Base-by-base conservation (phyloP, 805 yeast genomes). In the Saccharomycopsis selenospora region DNA sequence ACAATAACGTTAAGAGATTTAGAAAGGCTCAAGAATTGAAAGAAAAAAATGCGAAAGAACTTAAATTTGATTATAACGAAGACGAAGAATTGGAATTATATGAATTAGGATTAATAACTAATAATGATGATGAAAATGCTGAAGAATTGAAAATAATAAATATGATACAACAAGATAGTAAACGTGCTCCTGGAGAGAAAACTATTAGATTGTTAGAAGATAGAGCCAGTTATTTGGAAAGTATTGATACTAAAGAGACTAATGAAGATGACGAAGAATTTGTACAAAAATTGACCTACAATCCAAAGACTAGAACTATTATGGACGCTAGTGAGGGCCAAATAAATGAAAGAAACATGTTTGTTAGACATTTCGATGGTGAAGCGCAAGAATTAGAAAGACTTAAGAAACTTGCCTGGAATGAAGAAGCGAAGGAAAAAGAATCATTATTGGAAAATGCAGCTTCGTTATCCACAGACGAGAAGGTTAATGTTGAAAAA, bases 141-240 rank as follows among this genome's bases (percentile, higher is more conserved):
- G 40, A 46, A 14, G 30, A 24, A 29, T 30, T 24, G 6, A 26
- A 17, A 38, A 51, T 1, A 52, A 36, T 30, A 53, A 50, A 25
- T 47, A 48, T 5, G 40, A 48, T n/a, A 46, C 54, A 30, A 62
- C 63, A 40, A 48, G 53, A 50, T 17, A 24, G 41, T 18, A 24
- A 38, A 20, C 45, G 48, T 25, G 52, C 53, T 1, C 48, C 47
- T 23, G 55, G 50, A 25, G 72, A 60, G 64, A 66, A 59, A 47
- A 55, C 70, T 17, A 64, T 74, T 1, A 61, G 82, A 41, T 76
- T 77, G 30, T 53, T 80, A 40, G 71, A 71, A 43, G 82, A 77
- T 56, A 70, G 76, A 28, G 80, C 83, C 52, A 41, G 71, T 60
- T 66, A 76, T 68, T 47, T 66, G 54, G 61, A 73, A 62, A 57